phyloP scores from a whole-genome alignment of 495 filamentous ascomycete genomes.

The Lasiosphaeris hirsuta region DNA sequence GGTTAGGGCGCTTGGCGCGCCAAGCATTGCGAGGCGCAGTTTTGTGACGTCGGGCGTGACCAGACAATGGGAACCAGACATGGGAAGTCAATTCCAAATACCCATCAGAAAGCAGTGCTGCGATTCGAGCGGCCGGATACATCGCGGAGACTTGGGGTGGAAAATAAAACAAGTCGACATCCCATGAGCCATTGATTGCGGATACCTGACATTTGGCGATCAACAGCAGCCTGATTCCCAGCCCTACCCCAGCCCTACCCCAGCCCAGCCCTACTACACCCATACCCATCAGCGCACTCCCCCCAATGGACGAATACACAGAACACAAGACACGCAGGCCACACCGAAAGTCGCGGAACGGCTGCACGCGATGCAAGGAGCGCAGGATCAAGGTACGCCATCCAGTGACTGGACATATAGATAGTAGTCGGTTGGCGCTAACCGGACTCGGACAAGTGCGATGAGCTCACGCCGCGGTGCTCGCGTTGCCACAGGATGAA shows the following conservation, averaged over 20 bases:
- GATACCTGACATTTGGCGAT: no score
- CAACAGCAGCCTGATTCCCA: no score
- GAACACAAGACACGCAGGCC: slow-evolving; percentile 22
- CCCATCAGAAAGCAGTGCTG: no score
- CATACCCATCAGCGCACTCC: neutral
- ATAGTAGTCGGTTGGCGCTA: slow-evolving; percentile 4
- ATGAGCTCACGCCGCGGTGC: slow-evolving; percentile 25
- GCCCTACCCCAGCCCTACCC: no score
- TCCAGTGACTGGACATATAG: no score
- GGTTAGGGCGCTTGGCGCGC: neutral
- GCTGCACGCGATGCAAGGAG: slow-evolving; percentile 29
- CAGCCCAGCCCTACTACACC: no score
- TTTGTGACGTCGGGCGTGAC: slow-evolving; percentile 6
- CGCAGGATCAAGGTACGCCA: slow-evolving; percentile 29
- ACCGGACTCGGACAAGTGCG: slow-evolving; percentile 24
- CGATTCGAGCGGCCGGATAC: neutral
- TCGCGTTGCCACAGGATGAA: slow-evolving; percentile 27
- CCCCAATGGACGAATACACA: neutral
- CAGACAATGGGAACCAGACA: no score
- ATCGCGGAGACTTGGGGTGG: neutral
- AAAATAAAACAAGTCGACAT: neutral
- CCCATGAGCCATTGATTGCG: neutral
- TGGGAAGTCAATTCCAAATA: slow-evolving; percentile 14
- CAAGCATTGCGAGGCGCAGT: slow-evolving; percentile 2
- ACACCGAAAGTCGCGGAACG: slow-evolving; percentile 27